phyloP scores from a whole-genome alignment of 2,329 filamentous ascomycete genomes.

The Alternaria burnsii region DNA sequence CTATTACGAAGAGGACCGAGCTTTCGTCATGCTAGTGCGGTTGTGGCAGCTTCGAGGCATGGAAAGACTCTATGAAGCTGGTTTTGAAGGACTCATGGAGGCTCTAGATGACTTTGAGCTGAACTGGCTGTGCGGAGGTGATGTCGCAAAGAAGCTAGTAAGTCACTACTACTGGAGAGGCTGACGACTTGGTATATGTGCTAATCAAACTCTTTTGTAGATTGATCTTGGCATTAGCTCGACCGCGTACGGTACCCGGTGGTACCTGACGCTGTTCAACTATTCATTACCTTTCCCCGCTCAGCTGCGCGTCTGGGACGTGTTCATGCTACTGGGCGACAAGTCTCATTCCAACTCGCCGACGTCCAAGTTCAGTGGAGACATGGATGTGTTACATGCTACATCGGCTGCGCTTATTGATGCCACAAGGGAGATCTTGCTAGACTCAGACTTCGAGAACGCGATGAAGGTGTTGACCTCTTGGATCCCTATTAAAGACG shows the following conservation, averaged over 20 bases:
- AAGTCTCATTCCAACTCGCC: constrained; percentile 57
- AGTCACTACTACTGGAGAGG: constrained; percentile 44
- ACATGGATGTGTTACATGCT: constrained; percentile 88
- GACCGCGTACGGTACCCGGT: constrained; percentile 93
- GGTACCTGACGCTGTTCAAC: constrained; percentile 98
- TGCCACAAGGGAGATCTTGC: constrained; percentile 83
- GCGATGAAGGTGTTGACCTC: constrained; percentile 96
- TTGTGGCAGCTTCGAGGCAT: constrained; percentile 90
- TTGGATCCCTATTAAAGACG: constrained; percentile 92
- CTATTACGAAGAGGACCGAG: constrained; percentile 94
- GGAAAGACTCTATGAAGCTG: constrained; percentile 81
- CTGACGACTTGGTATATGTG: constrained; percentile 5
- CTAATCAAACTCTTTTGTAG: constrained; percentile 54
- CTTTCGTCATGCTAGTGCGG: constrained; percentile 96
- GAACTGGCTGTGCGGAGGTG: constrained; percentile 79
- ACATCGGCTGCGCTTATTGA: constrained; percentile 90
- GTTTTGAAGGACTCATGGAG: constrained; percentile 86
- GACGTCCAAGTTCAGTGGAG: constrained; percentile 59
- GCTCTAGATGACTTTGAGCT: constrained; percentile 85
- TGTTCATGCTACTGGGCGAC: constrained; percentile 93
- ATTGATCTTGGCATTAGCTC: constrained; percentile 80
- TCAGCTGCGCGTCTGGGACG: constrained; percentile 95
- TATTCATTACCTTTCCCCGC: constrained; percentile 93
- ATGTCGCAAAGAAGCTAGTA: constrained; percentile 83
- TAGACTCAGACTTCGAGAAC: constrained; percentile 96